phyloP scores from a whole-genome alignment of 2,329 filamentous ascomycete genomes.

The Triangularia setosa region DNA sequence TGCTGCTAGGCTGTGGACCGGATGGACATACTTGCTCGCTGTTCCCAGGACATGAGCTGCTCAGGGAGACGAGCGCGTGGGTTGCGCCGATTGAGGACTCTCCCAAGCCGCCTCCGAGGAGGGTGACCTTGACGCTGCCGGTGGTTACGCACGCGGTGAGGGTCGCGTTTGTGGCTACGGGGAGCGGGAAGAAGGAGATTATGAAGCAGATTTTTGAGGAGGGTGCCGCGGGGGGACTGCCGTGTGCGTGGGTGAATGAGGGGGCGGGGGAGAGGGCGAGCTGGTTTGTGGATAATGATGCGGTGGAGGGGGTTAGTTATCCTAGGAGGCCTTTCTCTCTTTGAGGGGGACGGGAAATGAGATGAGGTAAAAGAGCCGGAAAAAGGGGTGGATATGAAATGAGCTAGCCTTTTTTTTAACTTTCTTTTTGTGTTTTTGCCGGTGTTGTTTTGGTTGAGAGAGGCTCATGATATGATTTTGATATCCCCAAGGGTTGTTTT shows the following conservation, averaged over 20 bases:
- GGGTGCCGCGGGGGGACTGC: slow-evolving; percentile 67
- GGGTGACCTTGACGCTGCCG: slow-evolving; percentile 88
- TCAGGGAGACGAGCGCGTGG: slow-evolving; percentile 87
- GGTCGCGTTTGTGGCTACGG: slow-evolving; percentile 89
- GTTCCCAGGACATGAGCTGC: slow-evolving; percentile 83
- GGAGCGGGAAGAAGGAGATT: slow-evolving; percentile 82
- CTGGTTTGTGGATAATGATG: slow-evolving; percentile 90
- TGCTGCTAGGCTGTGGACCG: slow-evolving; percentile 89
- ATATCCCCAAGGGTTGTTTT: not conserved
- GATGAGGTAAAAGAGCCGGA: not conserved
- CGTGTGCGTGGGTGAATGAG: slow-evolving; percentile 84
- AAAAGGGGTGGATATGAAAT: not conserved
- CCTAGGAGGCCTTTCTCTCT: slow-evolving; percentile 65
- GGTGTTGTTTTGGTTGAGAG: not conserved
- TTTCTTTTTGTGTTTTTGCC: not conserved
- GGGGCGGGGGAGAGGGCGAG: slow-evolving; percentile 79
- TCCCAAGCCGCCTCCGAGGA: slow-evolving; percentile 85
- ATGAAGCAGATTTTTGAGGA: slow-evolving; percentile 86
- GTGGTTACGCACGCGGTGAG: slow-evolving; percentile 83
- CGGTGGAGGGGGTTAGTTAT: slow-evolving; percentile 80
- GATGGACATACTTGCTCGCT: slow-evolving; percentile 97
- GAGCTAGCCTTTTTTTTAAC: not conserved
- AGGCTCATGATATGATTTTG: not conserved
- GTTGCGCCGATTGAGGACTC: slow-evolving; percentile 88
- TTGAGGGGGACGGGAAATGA: slow-evolving; percentile 3